A percentile compares a stretch with the other conserved stretches of the same genome.
Evolutionary conservation across 75 land plant species (phyloP).

Genomic region (Chamaecyparis obtusa): DNA sequence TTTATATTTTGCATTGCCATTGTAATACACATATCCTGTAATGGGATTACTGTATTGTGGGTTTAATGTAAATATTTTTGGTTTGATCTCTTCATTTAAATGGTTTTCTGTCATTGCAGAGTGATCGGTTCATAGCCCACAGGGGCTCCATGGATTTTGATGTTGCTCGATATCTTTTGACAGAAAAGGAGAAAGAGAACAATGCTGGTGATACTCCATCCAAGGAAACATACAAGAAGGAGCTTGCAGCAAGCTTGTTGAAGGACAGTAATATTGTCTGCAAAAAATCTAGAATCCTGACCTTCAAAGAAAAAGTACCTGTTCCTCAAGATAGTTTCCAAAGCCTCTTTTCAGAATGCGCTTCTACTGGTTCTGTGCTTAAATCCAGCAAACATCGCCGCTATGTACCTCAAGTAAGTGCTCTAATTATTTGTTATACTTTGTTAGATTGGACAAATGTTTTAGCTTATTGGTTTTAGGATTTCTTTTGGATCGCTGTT

Average conservation of each 20-base stretch:
- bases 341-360: slow-evolving; percentile 4
- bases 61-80: slow-evolving; percentile 10
- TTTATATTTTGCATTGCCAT: too few species aligned
- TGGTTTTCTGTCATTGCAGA: background rate
- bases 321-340: slow-evolving; percentile 29
- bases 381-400: slow-evolving; percentile 25
- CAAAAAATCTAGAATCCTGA: slow-evolving; percentile 40
- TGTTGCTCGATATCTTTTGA: slow-evolving; percentile 47
- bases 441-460: background rate
- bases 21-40: background rate
- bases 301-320: slow-evolving; percentile 55
- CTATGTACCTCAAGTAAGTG: slow-evolving; percentile 32
- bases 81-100: background rate
- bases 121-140: slow-evolving; percentile 51
- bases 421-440: background rate
- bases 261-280: slow-evolving; percentile 15
- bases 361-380: slow-evolving; percentile 15
- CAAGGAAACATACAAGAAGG: slow-evolving; percentile 50
- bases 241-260: slow-evolving; percentile 37
- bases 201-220: slow-evolving; percentile 16
- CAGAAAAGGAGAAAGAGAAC: slow-evolving; percentile 22
- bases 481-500: too few species aligned
- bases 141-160: slow-evolving; percentile 67
- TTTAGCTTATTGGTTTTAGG: background rate
- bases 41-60: background rate